Base-by-base conservation (phyloP, 2,329 filamentous ascomycete genomes). In the Aspergillus texensis region DNA sequence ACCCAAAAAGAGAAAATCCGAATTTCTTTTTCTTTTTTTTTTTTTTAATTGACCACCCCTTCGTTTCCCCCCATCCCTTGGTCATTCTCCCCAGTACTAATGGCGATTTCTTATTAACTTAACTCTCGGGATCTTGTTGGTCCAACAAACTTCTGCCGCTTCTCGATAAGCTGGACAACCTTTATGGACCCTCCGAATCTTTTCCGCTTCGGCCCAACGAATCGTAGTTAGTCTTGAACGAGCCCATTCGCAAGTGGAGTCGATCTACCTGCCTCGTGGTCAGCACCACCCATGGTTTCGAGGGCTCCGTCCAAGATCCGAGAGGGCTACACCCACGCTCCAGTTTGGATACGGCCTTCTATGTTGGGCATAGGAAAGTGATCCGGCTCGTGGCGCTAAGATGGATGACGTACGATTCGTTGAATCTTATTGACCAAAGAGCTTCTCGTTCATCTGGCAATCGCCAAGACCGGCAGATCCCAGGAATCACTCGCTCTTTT, bases 381-480 rank as follows among this genome's bases (percentile, higher is more conserved):
- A 55, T 55, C 52, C 32, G 34, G 52, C 46, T 54, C 6, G 43
- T 57, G 60, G 60, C 61, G 60, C 60, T 60, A 63, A 61, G 52
- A 48, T 30, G 57, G 56, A 32, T 45, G 57, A 61, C 46, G 52
- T 64, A 48, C 52, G 55, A 67, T 69, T 65, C 55, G 63, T 60
- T 43, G 45, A 59, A 53, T 55, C 65, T 62, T 63, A 61, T 45
- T 56, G 56, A 48, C 46, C 55, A 57, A 57, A 60, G 64, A 66
- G 62, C 55, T 63, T 62, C 60, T 62, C 62, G 58, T 57, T 57
- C 57, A 63, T 63, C 58, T 60, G 36, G 61, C 16, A 32, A 60
- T 63, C 54, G 66, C 66, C 66, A 69, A 68, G 66, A 62, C 55
- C 48, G 59, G 64, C 57, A 65, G 67, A 68, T 67, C 67, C 58